Conservation (phyloP, 352 stramenopile genomes). For the Phytophthora vignae region DNA sequence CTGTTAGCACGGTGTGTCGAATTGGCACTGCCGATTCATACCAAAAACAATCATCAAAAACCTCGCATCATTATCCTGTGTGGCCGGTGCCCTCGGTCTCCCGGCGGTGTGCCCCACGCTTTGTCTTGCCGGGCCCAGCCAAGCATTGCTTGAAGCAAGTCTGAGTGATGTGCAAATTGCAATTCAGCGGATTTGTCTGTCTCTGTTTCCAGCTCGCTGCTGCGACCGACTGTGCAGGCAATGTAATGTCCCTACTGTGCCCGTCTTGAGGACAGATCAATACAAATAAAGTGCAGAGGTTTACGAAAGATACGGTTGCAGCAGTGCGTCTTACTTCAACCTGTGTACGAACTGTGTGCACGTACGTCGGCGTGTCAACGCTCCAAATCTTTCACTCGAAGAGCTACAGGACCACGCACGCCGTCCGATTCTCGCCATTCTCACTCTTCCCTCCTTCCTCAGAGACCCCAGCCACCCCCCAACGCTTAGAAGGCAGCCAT, state of each 20-base stretch:
- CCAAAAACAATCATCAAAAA: not conserved
- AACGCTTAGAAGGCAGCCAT: conserved; percentile 23
- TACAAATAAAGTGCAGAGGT: not conserved
- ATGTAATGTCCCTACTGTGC: not conserved
- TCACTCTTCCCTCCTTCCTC: conserved; percentile 24
- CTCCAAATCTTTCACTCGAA: conserved; percentile 8
- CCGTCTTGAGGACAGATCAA: not conserved
- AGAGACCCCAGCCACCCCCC: conserved; percentile 4
- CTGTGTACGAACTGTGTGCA: conserved; percentile 10
- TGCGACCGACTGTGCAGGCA: not conserved
- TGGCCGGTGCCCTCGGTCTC: not conserved
- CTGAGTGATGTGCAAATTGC: conserved; percentile 26
- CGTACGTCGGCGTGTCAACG: conserved; percentile 19
- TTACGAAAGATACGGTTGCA: not conserved
- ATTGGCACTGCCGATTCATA: no score
- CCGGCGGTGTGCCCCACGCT: conserved; percentile 14
- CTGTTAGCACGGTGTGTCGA: not conserved
- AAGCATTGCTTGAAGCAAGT: not conserved
- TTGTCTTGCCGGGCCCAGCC: not conserved
- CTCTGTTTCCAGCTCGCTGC: not conserved
- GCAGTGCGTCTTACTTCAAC: not conserved
- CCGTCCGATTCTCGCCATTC: conserved; percentile 23
- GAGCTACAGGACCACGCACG: conserved; percentile 3
- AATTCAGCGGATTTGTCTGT: conserved; percentile 28
- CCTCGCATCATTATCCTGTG: not conserved